Evolutionary conservation across 208 protist species (phyloP).

Genomic region (Leptomonas pyrrhocoris): DNA sequence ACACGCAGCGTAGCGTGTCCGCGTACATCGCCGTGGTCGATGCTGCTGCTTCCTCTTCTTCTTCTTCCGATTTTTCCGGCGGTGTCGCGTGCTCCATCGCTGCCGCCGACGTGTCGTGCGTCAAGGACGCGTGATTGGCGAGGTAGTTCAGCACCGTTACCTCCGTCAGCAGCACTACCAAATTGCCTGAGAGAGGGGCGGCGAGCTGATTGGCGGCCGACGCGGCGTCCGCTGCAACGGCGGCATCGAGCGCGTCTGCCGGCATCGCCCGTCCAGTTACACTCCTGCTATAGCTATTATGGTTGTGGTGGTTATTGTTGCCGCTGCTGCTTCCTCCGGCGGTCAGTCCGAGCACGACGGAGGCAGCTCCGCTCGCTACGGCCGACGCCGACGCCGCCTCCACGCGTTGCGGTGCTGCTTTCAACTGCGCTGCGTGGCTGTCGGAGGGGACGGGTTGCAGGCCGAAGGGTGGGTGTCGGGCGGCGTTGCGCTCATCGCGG

Average conservation of each 20-base stretch:
- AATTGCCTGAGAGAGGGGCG: slow-evolving; percentile 50
- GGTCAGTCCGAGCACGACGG: neutral
- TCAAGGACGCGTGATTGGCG: slow-evolving; percentile 31
- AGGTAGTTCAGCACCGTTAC: slow-evolving; percentile 76
- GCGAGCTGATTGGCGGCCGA: slow-evolving; percentile 33
- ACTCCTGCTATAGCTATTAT: slow-evolving; percentile 4
- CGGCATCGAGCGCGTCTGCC: slow-evolving; percentile 14
- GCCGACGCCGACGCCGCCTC: too few species aligned
- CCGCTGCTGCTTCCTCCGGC: neutral
- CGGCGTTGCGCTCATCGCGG: slow-evolving; percentile 78
- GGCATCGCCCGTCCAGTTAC: slow-evolving; percentile 11
- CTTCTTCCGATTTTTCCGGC: neutral
- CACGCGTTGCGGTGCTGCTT: neutral
- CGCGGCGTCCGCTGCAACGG: slow-evolving; percentile 20
- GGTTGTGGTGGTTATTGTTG: neutral
- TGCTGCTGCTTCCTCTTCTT: neutral
- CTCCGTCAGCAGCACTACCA: slow-evolving; percentile 77
- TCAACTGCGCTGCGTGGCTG: slow-evolving; percentile 8
- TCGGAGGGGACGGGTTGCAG: slow-evolving; percentile 50
- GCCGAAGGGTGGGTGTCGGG: slow-evolving; percentile 63
- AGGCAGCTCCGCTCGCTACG: neutral
- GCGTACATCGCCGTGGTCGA: neutral
- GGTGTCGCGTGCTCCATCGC: neutral
- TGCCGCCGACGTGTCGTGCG: slow-evolving; percentile 3
- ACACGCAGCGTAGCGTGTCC: slow-evolving; percentile 21